phyloP scores from a whole-genome alignment of 805 yeast species.

The Candida insectalens region DNA sequence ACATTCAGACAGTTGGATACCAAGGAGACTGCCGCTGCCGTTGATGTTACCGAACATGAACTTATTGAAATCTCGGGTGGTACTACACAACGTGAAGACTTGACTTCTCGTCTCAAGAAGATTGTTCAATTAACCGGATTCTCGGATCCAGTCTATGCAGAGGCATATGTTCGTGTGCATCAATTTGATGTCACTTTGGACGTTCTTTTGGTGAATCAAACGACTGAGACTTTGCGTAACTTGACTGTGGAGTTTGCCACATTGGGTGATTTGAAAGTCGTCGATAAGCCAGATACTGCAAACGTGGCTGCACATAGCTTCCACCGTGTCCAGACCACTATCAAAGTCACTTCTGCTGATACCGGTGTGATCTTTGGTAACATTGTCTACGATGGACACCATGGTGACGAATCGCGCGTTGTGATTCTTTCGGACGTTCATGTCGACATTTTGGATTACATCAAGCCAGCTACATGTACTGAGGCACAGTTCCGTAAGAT shows the following conservation, averaged over 20 bases:
- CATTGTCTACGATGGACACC: constrained; percentile 92
- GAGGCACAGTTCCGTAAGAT: constrained; percentile 87
- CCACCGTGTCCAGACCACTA: constrained; percentile 78
- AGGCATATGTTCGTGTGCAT: constrained; percentile 91
- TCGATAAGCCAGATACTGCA: constrained; percentile 81
- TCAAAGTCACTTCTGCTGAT: constrained; percentile 94
- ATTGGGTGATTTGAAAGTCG: constrained; percentile 89
- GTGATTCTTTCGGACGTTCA: constrained; percentile 92
- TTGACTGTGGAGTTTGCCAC: constrained; percentile 92
- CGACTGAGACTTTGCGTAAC: constrained; percentile 82
- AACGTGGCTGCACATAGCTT: constrained; percentile 97
- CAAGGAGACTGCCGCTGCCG: constrained; percentile 27
- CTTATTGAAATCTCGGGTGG: constrained; percentile 44
- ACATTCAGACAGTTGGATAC: constrained; percentile 69
- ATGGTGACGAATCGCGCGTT: constrained; percentile 79
- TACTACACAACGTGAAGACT: constrained; percentile 42
- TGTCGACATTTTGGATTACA: constrained; percentile 94
- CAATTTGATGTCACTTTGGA: constrained; percentile 95
- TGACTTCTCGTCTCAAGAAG: constrained; percentile 74
- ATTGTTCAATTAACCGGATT: constrained; percentile 95
- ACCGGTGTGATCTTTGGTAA: constrained; percentile 98
- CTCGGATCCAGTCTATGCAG: constrained; percentile 96
- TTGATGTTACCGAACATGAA: constrained; percentile 48
- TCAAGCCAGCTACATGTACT: constrained; percentile 86
- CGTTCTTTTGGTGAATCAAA: constrained; percentile 89